Evolutionary conservation across 371 early-diverging fungal genomes (phyloP), one percentile per base, ranked within the genome.

Genomic region (Mucor velutinosus): DNA sequence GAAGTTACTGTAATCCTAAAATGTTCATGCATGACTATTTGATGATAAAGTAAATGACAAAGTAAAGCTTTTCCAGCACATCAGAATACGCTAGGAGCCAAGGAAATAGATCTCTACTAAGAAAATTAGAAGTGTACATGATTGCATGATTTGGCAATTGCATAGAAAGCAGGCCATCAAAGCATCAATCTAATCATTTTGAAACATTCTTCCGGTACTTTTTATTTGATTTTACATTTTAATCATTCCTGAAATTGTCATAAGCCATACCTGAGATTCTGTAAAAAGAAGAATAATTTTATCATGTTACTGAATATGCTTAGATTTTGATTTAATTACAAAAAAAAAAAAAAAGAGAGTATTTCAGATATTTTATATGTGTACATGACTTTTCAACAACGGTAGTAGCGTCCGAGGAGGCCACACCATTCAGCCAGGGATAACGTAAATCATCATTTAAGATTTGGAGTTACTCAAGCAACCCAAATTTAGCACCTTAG

Each of bases 351-450:
- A 43, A 45, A 56, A 63, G 45, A 35, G 62, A 41, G 17, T 61
- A 30, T 29, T 57, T 67, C 67, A 72, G 67, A 69, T 64, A 67
- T 60, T 60, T 60, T 37, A 63, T 12, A 63, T 63, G 41, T 58
- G 49, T 62, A 58, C 68, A 69, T 51, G 61, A 47, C 58, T 68
- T 73, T 49, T 69, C 70, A 69, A 73, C 73, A 68, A 66, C 51
- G 66, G 60, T 47, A 57, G 23, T 63, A 66, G 73, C 73, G 73
- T 73, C 73, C 66, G 62, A 63, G 41, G 73, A 73, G 73, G 73
- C 73, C 64, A 63, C 51, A 64, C 62, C 69, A 62, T 73, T 73
- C 73, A 73, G 73, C 66, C 73, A 73, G 73, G 73, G 73, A 73
- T 73, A 73, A 73, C 73, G 69, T 62, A 62, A 69, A 65, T 73